Percentiles rank a stretch among this genome's conserved stretches.
phyloP scores from a whole-genome alignment of 331 rosid species.

The Quercus lobata region DNA sequence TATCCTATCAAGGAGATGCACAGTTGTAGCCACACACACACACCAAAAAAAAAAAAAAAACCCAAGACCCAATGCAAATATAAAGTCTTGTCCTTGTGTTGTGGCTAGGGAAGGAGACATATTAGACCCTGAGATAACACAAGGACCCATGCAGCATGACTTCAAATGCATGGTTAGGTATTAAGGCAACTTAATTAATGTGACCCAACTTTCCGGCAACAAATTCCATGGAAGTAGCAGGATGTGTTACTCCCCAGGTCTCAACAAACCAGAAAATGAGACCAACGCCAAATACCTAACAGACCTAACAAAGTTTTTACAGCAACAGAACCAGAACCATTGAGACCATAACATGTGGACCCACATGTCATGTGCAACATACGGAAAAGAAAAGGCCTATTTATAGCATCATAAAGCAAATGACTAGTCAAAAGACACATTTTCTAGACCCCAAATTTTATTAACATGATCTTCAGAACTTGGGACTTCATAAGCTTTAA shows the following conservation, averaged over 20 bases:
- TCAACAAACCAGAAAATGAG: neutral
- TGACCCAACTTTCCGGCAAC: neutral
- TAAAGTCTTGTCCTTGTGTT: neutral
- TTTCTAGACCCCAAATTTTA: constrained; percentile 23
- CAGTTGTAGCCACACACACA: neutral
- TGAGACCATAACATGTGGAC: neutral
- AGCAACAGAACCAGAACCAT: neutral
- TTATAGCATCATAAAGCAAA: constrained; percentile 7
- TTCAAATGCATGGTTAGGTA: neutral
- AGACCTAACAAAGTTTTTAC: neutral
- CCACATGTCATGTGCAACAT: neutral
- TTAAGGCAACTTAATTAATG: neutral
- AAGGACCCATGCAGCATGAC: neutral
- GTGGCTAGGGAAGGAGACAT: neutral
- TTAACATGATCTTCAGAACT: constrained; percentile 12
- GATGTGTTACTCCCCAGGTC: neutral
- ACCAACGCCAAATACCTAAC: neutral
- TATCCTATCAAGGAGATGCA: too few species aligned
- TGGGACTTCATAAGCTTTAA: constrained; percentile 20
- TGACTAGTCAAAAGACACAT: constrained; percentile 26
- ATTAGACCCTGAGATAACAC: neutral
- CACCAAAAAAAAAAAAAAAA: neutral
- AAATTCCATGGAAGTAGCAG: neutral
- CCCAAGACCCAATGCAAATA: neutral
- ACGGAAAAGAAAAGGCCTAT: neutral